A percentile compares a stretch with the other conserved stretches of the same genome.
phyloP scores from a whole-genome alignment of 495 filamentous ascomycete species.

The Durotheca rogersii region DNA sequence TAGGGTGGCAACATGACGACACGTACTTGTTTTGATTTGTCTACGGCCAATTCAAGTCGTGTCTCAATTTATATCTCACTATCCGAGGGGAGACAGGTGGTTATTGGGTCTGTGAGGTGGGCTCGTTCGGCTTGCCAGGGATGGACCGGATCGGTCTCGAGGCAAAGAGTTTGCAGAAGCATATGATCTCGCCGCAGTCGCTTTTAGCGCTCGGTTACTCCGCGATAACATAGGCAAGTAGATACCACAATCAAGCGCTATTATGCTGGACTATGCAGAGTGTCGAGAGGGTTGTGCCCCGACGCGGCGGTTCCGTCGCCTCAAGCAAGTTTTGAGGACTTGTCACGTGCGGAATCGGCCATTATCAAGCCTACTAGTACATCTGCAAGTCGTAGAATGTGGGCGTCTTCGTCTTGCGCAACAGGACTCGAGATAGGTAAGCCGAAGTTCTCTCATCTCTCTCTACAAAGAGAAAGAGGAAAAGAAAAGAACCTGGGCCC shows the following conservation, averaged over 20 bases:
- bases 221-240: slow-evolving; percentile 24
- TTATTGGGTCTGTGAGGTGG: slow-evolving; percentile 23
- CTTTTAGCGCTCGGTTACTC: slow-evolving; percentile 14
- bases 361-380: too few species aligned
- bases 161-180: slow-evolving; percentile 12
- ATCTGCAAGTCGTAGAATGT: too few species aligned
- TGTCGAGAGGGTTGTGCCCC: too few species aligned
- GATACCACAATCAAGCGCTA: slow-evolving; percentile 20
- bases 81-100: slow-evolving; percentile 14
- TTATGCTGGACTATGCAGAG: slow-evolving; percentile 2
- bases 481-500: too few species aligned
- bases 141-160: slow-evolving; percentile 15
- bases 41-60: slow-evolving; percentile 6
- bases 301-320: too few species aligned
- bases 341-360: too few species aligned
- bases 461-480: too few species aligned
- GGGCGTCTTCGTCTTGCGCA: too few species aligned
- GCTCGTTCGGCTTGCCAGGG: slow-evolving; percentile 7
- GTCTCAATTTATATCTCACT: slow-evolving; percentile 15
- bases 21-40: slow-evolving; percentile 10
- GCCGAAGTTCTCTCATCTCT: too few species aligned
- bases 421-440: too few species aligned
- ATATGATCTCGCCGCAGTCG: slow-evolving; percentile 11
- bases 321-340: too few species aligned
- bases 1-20: slow-evolving; percentile 21